Percentiles rank a stretch among this genome's conserved stretches.
These are phyloP conservation scores for Fusarium graminum DNA, from an alignment of 2,329 filamentous ascomycete genomes.

Conservation along the genomic window DNA sequence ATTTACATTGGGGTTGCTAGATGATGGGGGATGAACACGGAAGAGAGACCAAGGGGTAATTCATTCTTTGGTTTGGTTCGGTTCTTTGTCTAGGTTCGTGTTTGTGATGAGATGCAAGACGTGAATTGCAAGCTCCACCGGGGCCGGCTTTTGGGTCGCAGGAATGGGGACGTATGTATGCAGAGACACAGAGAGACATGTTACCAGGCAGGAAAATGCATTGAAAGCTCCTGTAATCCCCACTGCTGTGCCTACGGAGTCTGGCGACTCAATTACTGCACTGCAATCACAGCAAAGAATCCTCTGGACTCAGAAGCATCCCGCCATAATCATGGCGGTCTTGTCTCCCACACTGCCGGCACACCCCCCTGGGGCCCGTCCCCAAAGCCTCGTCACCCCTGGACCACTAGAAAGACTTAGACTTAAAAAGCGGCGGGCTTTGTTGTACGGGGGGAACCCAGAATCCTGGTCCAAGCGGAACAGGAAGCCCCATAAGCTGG, in stretches of 20 bases:
- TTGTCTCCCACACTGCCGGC: slow-evolving; percentile 24
- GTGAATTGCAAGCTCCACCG: slow-evolving; percentile 39
- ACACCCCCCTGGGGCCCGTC: slow-evolving; percentile 20
- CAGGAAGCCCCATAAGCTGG: slow-evolving; percentile 27
- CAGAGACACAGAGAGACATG: slow-evolving; percentile 23
- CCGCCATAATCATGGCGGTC: slow-evolving; percentile 12
- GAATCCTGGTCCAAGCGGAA: slow-evolving; percentile 47
- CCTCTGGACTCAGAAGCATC: slow-evolving; percentile 20
- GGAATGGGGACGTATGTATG: slow-evolving; percentile 32
- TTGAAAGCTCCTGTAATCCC: slow-evolving; percentile 14
- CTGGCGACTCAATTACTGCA: background rate
- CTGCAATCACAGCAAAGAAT: slow-evolving; percentile 11
- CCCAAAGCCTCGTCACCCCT: slow-evolving; percentile 13
- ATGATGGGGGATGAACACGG: background rate
- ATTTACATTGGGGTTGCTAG: slow-evolving; percentile 19
- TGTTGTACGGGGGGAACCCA: slow-evolving; percentile 41
- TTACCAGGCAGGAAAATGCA: slow-evolving; percentile 13
- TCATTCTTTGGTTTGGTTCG: slow-evolving; percentile 8
- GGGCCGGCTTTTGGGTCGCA: slow-evolving; percentile 44
- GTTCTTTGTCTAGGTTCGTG: slow-evolving; percentile 7
- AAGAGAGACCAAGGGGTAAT: background rate
- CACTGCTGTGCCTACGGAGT: slow-evolving; percentile 2
- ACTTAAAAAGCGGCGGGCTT: slow-evolving; percentile 47
- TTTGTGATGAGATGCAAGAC: slow-evolving; percentile 32
- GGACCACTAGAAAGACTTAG: slow-evolving; percentile 27